Percentiles rank a stretch among this genome's conserved stretches.
Conservation (phyloP, 73 alveolate genomes). For the Blepharisma stoltei region DNA sequence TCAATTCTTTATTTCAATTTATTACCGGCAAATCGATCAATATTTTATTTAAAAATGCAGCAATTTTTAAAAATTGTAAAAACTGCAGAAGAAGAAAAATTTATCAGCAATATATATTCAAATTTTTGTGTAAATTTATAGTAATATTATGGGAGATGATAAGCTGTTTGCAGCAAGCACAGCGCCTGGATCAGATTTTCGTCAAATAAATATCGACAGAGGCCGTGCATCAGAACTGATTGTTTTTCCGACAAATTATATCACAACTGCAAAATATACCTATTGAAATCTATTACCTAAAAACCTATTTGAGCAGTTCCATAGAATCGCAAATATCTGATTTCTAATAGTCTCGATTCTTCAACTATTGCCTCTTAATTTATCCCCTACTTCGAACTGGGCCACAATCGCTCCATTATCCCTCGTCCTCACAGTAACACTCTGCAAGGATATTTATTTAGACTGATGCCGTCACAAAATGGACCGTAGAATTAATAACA, state of each 20-base stretch:
- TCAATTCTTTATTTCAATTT: too few relatives aligned
- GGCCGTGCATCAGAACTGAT: slow-evolving; percentile 20
- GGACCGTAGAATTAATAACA: background rate
- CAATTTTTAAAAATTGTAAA: too few relatives aligned
- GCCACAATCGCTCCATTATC: slow-evolving; percentile 25
- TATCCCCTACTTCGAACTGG: slow-evolving; percentile 7
- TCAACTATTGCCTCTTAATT: slow-evolving; percentile 54
- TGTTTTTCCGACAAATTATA: slow-evolving; percentile 22
- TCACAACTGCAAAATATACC: slow-evolving; percentile 7
- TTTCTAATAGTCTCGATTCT: slow-evolving; percentile 73
- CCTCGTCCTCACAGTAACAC: background rate
- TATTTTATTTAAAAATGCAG: too few relatives aligned
- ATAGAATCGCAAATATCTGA: slow-evolving; percentile 67
- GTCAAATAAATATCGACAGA: background rate
- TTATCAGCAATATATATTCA: too few relatives aligned
- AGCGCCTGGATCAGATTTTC: background rate
- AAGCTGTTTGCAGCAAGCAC: too few relatives aligned
- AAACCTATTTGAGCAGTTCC: slow-evolving; percentile 72
- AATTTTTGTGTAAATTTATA: too few relatives aligned
- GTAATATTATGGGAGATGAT: too few relatives aligned
- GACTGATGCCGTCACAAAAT: background rate
- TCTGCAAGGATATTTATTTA: background rate
- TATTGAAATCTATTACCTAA: slow-evolving; percentile 40
- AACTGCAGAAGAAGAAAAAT: too few relatives aligned
- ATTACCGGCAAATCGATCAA: too few relatives aligned